Evolutionary conservation across 495 filamentous ascomycete species (phyloP), one percentile per base, ranked within the genome.

Genomic region (Bathelium albidoporum): DNA sequence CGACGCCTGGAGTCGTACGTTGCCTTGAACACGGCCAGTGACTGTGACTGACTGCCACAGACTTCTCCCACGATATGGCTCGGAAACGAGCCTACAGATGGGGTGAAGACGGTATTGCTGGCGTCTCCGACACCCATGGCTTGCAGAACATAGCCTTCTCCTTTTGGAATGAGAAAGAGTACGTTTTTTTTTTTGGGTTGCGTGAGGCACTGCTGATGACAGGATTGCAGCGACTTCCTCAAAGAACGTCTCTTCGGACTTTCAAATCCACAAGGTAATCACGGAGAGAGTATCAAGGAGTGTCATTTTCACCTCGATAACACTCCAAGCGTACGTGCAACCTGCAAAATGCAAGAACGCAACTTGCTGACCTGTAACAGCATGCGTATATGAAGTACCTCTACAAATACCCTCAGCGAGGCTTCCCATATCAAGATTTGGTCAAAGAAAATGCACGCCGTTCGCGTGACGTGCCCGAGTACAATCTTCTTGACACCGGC

Each of bases 301-400:
- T 87, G 87, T 20, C 92, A 97, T 75, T 97, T 96, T 71, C 94
- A 97, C 74, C 75, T 96, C 59, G 93, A 97, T 73, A 97, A 97
- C 72, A 95, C 89, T 29, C 93, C 93, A 2, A 77, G 80, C 9
- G 65, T 65, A 53, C 3, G 36, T 39, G 60, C 26, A 1, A 78
- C 78, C 61, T 75, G 79, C 72, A 24, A 65, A 61, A 59, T 71
- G 72, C 66, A 76, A 62, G 11, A 59, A n/a, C 31, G 74, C 80
- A 76, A 59, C 11, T 12, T 39, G 41, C 55, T 68, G 32, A 68
- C 63, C 4, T 18, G 49, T 31, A 31, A 36, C 71, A 91, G 87
- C 93, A 97, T 75, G 96, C 93, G 24, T 97, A 97, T 78, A 97
- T 97, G 93, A 97, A 97, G 74, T 94, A 84, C 69, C 86, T 96